phyloP scores from a whole-genome alignment of 352 stramenopile species.

The Globisporangium yorkense region DNA sequence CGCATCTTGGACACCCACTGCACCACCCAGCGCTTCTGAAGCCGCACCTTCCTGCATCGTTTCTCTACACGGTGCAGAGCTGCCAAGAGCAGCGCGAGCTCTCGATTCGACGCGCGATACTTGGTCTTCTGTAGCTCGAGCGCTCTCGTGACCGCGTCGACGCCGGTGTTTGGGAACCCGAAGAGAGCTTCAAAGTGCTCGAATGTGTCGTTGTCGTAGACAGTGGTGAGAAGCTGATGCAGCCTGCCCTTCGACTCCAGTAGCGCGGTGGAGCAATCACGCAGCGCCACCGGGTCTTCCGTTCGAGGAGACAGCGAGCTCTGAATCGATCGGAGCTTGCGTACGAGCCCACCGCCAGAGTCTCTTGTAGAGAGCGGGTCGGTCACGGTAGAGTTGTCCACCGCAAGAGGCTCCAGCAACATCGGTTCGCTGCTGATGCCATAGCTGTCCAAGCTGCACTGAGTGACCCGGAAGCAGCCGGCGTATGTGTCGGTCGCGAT shows the following conservation, averaged over 20 bases:
- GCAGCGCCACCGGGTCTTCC: not conserved
- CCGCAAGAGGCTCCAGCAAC: constrained; percentile 33
- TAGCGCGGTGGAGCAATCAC: constrained; percentile 10
- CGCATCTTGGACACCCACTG: constrained; percentile 18
- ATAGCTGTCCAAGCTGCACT: constrained; percentile 46
- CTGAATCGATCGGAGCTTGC: constrained; percentile 7
- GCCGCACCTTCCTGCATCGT: constrained; percentile 11
- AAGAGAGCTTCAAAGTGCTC: constrained; percentile 9
- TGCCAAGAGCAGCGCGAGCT: constrained; percentile 42
- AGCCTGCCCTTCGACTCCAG: constrained; percentile 14
- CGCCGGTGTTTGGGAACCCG: constrained; percentile 3
- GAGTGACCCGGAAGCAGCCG: constrained; percentile 47
- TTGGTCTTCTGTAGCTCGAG: constrained; percentile 23
- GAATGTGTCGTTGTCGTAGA: constrained; percentile 14
- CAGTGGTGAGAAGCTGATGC: constrained; percentile 13
- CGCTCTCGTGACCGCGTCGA: constrained; percentile 3
- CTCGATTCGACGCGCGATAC: constrained; percentile 32
- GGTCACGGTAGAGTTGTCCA: not conserved
- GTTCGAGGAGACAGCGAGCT: not conserved
- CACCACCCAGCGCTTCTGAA: constrained; percentile 16
- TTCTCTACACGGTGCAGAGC: constrained; percentile 23
- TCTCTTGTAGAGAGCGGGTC: not conserved
- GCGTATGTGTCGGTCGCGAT: constrained; percentile 48
- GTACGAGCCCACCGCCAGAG: not conserved
- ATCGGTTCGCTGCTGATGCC: constrained; percentile 45